Evolutionary conservation across 176 grass and related monocot species (phyloP), one percentile per base, ranked within the genome.

Genomic region (Bromus sterilis): DNA sequence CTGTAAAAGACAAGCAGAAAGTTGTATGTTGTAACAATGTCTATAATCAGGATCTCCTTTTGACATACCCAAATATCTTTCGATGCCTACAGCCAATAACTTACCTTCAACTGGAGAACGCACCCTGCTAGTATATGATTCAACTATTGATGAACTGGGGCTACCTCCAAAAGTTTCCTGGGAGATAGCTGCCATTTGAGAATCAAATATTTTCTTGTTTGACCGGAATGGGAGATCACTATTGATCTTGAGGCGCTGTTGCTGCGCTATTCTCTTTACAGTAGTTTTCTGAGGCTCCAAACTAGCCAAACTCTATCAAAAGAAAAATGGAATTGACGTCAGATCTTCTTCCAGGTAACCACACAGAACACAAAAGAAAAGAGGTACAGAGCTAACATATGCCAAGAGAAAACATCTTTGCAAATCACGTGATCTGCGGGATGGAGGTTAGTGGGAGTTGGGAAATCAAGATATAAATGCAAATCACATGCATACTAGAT

Each of bases 211-310:
- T 91, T 93, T 86, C 87, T 91, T 98, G 84, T 89, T 92, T 66
- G 84, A 86, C 56, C 85, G 86, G 78, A 98, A 94, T 34, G 90
- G 92, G 18, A 86, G 91, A 72, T 89, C 84, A 75, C 83, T 84
- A 82, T 51, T 89, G 42, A 94, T 83, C 76, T 75, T 94, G 59
- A 89, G 80, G 80, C 66, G 75, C 56, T 91, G 90, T 78, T 94
- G 92, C 37, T 89, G 86, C 30, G 78, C 46, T 64, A 84, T 79
- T 91, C 95, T 93, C 88, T 94, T 98, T 80, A 98, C 92, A 73
- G 92, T 93, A 44, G 92, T 93, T 88, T 93, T 98, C 85, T 92
- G 88, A 78, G 90, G 90, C 57, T 93, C 88, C 71, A 94, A 86
- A 85, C 83, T 85, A 81, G 72, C 74, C 87, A 89, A 79, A 51